phyloP scores from a whole-genome alignment of 2,329 filamentous ascomycete genomes.

The Pyricularia grisea region DNA sequence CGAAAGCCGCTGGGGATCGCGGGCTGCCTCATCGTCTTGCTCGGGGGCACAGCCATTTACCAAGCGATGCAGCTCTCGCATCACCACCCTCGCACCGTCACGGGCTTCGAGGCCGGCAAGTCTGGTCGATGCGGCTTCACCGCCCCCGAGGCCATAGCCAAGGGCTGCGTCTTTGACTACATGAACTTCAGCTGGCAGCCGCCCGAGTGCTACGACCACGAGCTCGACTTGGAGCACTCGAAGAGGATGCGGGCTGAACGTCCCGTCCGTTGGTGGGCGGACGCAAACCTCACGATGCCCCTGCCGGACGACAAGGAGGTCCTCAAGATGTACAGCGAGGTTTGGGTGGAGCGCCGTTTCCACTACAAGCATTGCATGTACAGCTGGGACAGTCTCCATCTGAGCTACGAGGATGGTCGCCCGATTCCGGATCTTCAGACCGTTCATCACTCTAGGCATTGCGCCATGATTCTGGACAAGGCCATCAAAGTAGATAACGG shows the following conservation, averaged over 20 bases:
- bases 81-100: neutral
- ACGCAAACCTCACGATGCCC: neutral
- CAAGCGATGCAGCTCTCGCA: neutral
- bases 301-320: neutral
- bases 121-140: neutral
- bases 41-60: neutral
- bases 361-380: neutral
- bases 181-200: neutral
- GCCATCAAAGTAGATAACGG: neutral
- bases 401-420: neutral
- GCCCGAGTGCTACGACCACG: neutral
- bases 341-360: neutral
- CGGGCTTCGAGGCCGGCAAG: neutral
- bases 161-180: neutral
- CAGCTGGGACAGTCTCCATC: neutral
- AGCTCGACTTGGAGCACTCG: neutral
- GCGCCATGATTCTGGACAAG: neutral
- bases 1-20: neutral
- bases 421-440: neutral
- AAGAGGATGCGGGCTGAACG: neutral
- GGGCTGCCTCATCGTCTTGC: neutral
- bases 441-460: neutral
- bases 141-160: neutral
- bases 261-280: neutral
- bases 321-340: neutral